Conservation (phyloP, 1,284 basidiomycete genomes). For the Ceratobasidium papillatum region DNA sequence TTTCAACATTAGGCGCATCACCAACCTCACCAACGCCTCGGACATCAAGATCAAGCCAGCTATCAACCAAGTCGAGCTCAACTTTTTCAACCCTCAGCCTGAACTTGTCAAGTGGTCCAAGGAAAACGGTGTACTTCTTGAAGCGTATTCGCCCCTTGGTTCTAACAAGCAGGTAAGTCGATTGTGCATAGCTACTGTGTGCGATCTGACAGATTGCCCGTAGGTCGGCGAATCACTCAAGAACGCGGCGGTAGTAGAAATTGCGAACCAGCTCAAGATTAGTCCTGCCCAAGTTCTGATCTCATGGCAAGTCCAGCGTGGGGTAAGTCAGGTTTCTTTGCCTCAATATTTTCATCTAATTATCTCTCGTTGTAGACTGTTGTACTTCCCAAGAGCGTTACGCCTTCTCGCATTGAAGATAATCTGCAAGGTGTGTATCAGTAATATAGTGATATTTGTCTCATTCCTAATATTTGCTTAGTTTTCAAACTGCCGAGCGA, state of each 20-base stretch:
- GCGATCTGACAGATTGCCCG: not conserved
- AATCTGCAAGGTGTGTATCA: slow-evolving; percentile 43
- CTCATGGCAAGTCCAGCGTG: slow-evolving; percentile 82
- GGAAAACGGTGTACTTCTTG: slow-evolving; percentile 69
- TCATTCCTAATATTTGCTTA: slow-evolving; percentile 46
- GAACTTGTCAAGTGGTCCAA: slow-evolving; percentile 78
- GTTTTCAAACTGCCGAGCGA: slow-evolving; percentile 64
- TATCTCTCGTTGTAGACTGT: slow-evolving; percentile 40
- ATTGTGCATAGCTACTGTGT: slow-evolving; percentile 61
- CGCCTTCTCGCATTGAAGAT: slow-evolving; percentile 52
- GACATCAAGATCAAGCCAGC: slow-evolving; percentile 62
- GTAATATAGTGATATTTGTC: no score
- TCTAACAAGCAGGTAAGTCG: slow-evolving; percentile 64
- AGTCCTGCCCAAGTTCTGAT: slow-evolving; percentile 82
- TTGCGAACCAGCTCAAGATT: slow-evolving; percentile 71
- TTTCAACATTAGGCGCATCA: slow-evolving; percentile 63
- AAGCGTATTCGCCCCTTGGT: slow-evolving; percentile 81
- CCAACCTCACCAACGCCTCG: slow-evolving; percentile 74
- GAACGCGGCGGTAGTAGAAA: slow-evolving; percentile 55
- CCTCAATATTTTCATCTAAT: not conserved
- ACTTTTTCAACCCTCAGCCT: slow-evolving; percentile 82
- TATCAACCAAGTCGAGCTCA: slow-evolving; percentile 86
- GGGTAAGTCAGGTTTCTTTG: slow-evolving; percentile 57
- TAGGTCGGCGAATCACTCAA: slow-evolving; percentile 38
- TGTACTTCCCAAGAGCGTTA: slow-evolving; percentile 57